These are phyloP conservation scores for Gamsiella multidivaricata DNA, from an alignment of 192 early-diverging fungal genomes.

Conservation along the genomic window DNA sequence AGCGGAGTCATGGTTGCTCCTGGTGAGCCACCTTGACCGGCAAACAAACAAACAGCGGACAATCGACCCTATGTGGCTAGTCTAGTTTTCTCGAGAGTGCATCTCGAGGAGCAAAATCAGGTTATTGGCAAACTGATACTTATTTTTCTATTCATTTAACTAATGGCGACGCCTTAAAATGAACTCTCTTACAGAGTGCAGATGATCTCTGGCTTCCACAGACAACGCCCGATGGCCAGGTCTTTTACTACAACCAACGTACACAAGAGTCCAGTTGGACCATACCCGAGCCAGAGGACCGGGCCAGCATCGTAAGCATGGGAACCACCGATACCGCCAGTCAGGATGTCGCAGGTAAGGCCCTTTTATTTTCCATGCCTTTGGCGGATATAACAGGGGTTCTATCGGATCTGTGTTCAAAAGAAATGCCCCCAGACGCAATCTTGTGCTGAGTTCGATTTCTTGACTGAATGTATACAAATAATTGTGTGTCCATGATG, in stretches of 20 bases:
- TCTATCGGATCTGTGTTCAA: not conserved
- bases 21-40: not conserved
- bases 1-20: too few relatives aligned
- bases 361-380: not conserved
- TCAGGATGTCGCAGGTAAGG: conserved; percentile 41
- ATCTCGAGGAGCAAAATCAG: too few relatives aligned
- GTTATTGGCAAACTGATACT: too few relatives aligned
- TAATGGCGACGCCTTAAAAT: too few relatives aligned
- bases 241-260: conserved; percentile 60
- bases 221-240: conserved; percentile 58
- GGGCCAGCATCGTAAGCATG: conserved; percentile 30
- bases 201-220: conserved; percentile 59
- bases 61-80: not conserved
- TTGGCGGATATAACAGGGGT: not conserved
- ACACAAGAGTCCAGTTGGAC: conserved; percentile 61
- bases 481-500: too few relatives aligned
- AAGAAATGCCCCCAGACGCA: too few relatives aligned
- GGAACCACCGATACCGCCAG: conserved; percentile 20
- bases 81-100: not conserved
- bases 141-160: too few relatives aligned
- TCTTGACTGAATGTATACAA: too few relatives aligned
- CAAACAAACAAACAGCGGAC: not conserved
- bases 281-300: conserved; percentile 51
- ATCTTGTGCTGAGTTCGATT: too few relatives aligned
- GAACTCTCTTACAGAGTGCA: conserved; percentile 22